Evolutionary conservation across 2,329 filamentous ascomycete genomes (phyloP).

Genomic region (Hirsutella minnesotensis): DNA sequence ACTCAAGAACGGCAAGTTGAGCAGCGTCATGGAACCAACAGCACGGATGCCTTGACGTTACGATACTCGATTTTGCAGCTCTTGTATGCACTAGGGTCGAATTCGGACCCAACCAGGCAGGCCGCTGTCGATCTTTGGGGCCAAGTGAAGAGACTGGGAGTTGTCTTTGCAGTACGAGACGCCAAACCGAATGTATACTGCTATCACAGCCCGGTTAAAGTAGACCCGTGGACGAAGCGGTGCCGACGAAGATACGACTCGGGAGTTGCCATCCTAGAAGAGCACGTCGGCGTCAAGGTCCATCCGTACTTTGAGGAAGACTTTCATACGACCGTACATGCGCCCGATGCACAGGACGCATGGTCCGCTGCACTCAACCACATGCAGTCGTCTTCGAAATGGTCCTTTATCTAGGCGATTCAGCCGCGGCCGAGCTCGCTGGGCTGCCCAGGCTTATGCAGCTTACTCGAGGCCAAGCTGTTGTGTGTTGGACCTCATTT

Average conservation of each 20-base stretch:
- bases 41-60: constrained; percentile 23
- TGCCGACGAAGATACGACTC: constrained; percentile 28
- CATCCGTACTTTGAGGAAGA: constrained; percentile 32
- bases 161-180: constrained; percentile 24
- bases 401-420: constrained; percentile 20
- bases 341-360: constrained; percentile 21
- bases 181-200: constrained; percentile 26
- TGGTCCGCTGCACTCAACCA: constrained; percentile 23
- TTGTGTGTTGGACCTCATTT: too few relatives aligned
- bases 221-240: constrained; percentile 30
- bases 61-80: constrained; percentile 30
- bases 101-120: constrained; percentile 21
- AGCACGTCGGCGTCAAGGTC: constrained; percentile 24
- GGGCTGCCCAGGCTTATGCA: too few relatives aligned
- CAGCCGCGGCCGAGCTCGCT: too few relatives aligned
- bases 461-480: too few relatives aligned
- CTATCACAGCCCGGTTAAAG: constrained; percentile 30
- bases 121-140: constrained; percentile 26
- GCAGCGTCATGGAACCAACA: constrained; percentile 18
- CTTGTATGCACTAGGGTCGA: constrained; percentile 21
- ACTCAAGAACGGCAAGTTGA: constrained; percentile 23
- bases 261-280: constrained; percentile 23
- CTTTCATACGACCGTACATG: constrained; percentile 28
- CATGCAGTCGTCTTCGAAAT: constrained; percentile 14
- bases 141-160: constrained; percentile 20